Base-by-base conservation (phyloP, 192 early-diverging fungal genomes). In the Umbelopsis isabellina region DNA sequence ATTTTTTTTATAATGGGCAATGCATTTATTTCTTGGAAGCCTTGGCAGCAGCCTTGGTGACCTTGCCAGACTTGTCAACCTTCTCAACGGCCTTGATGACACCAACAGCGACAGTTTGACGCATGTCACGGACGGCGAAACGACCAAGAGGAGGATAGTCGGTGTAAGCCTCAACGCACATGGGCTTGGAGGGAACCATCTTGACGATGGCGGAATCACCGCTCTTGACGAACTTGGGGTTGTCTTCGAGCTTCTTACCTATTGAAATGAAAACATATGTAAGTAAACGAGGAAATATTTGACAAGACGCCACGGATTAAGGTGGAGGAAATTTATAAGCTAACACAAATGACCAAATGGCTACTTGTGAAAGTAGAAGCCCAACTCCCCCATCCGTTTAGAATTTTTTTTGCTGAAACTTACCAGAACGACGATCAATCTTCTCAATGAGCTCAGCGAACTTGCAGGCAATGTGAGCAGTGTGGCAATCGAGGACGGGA, bases 111-210 rank as follows among this genome's bases (percentile, higher is more conserved):
- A 97, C 94, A 81, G 95, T 97, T 83, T 95, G 94, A 85, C 95
- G 86, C 94, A 96, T 95, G 75, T 97, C 95, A 91, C 95, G 93
- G 82, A 97, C 92, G 76, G 94, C 95, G 86, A 97, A 97, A 83
- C 95, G 93, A 78, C 95, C 95, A 61, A 97, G 92, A 72, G 95
- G 92, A 58, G 95, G 91, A 86, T 94, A 97, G 80, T 95, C 91
- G 69, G 88, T 83, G 90, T 89, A 97, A 52, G 94, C 73, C 85
- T 97, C 95, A 73, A 97, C 95, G 87, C 93, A 94, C 89, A 97
- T 90, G 76, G 95, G 94, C 93, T 96, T 95, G 84, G 90, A 90
- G 66, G 95, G 95, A 80, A 95, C 79, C 88, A 97, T 87, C 89
- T 93, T 92, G 86, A 97, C 94, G 79, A 95, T 94, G 83, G 94